Percentiles rank a stretch among this genome's conserved stretches.
Conservation (phyloP, 2,329 filamentous ascomycete genomes). For the Microsporum ferrugineum region DNA sequence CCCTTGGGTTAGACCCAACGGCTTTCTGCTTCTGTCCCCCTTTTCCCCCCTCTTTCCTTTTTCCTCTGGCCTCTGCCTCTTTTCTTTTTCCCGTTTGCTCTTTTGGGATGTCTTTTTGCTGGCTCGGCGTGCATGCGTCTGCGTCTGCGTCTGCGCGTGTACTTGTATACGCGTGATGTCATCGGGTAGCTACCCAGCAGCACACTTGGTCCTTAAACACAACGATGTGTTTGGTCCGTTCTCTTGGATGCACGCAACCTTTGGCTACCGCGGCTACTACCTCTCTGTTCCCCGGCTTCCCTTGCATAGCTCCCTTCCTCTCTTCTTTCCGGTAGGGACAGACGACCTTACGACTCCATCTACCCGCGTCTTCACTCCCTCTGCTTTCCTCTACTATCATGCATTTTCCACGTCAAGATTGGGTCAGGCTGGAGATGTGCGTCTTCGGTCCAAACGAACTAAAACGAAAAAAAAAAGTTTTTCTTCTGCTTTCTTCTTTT, state of each 20-base stretch:
- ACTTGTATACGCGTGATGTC: not conserved
- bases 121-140: not conserved
- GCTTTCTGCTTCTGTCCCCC: not conserved
- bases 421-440: not conserved
- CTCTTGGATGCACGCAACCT: not conserved
- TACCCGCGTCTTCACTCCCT: not conserved
- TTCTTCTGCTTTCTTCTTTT: not conserved
- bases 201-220: not conserved
- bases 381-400: not conserved
- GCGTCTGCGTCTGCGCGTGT: not conserved
- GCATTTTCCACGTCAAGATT: not conserved
- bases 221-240: not conserved
- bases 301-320: not conserved
- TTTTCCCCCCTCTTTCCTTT: not conserved
- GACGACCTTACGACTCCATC: not conserved
- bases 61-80: not conserved
- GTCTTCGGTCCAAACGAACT: not conserved
- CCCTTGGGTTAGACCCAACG: not conserved
- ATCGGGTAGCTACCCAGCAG: not conserved
- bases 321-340: not conserved
- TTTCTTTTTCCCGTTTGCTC: not conserved
- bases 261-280: not conserved
- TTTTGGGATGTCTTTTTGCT: not conserved
- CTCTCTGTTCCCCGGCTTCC: not conserved
- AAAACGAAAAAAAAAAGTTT: not conserved